Evolutionary conservation across 352 stramenopile genomes (phyloP), one percentile per base, ranked within the genome.

Genomic region (Saprolegnia parasitica): DNA sequence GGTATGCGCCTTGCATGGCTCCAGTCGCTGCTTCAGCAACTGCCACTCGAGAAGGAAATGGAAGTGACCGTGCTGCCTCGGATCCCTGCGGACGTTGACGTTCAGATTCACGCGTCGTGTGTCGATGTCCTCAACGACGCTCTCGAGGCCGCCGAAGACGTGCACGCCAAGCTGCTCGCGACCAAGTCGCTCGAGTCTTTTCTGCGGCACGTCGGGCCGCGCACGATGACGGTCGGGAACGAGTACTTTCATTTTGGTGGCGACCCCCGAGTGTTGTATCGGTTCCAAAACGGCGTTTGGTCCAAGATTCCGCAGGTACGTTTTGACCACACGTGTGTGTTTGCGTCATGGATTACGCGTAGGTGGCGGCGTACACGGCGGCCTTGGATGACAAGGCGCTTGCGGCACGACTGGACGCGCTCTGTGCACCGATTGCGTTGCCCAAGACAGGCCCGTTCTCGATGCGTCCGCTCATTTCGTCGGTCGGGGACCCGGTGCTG

Each of bases 221-320:
- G 87, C 64, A 86, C 80, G 18, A 91, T 80, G 61, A 78, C 77
- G 0, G 56, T 76, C 15, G 77, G 73, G 1, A 89, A 82, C 47
- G 65, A 62, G 5, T 92, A 88, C 57, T 90, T 88, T 52, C 81
- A 78, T 5, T 93, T 93, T 55, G 81, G 76, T 40, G 78, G 81
- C 42, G 85, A 91, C 70, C 71, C 72, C 6, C 61, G 77, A 4
- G 75, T 76, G 21, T 64, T 95, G 13, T 95, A 85, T 40, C 60
- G 87, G 20, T 46, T 21, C 20, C 26, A 70, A 8, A 21, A 62
- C 24, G 26, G 45, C 13, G 20, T 20, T 13, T 70, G 63, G 63
- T 62, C 20, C 21, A 42, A 52, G 18, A 70, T 52, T 10, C 23
- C 10, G 5, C 56, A 65, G 56, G 56, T 65, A 65, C 21, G 3